These are phyloP conservation scores for Fusarium papillatum DNA, from an alignment of 2,329 filamentous ascomycete genomes.

Conservation along the genomic window DNA sequence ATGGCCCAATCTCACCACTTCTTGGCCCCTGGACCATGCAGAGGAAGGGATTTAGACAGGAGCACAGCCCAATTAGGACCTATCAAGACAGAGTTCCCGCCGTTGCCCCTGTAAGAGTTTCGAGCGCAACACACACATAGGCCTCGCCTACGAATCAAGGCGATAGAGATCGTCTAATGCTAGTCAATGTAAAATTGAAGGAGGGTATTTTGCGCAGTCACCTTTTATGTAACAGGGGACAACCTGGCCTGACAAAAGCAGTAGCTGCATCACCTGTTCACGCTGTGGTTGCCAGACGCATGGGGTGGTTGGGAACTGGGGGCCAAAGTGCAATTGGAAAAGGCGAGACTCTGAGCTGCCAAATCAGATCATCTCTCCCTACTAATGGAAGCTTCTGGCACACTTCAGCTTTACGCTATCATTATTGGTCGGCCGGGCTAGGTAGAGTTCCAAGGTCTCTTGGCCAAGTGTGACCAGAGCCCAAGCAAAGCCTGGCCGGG, in stretches of 20 bases:
- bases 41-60: neutral
- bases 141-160: neutral
- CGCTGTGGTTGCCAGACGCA: neutral
- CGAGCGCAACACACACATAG: neutral
- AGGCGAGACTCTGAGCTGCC: neutral
- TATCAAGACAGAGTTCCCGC: neutral
- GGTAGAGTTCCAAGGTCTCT: neutral
- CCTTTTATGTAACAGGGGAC: neutral
- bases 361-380: neutral
- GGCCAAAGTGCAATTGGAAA: neutral
- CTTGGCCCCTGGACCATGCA: neutral
- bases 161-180: neutral
- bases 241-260: neutral
- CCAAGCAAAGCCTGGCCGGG: neutral
- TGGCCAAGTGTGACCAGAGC: neutral
- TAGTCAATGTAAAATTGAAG: neutral
- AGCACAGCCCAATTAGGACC: neutral
- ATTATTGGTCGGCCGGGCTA: neutral
- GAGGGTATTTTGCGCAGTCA: neutral
- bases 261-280: neutral
- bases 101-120: neutral
- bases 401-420: neutral
- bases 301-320: neutral
- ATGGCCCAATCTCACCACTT: neutral
- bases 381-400: neutral